These are phyloP conservation scores for Chlamydomonas reinhardtii DNA, from an alignment of 163 green algal genomes.

Conservation along the genomic window DNA sequence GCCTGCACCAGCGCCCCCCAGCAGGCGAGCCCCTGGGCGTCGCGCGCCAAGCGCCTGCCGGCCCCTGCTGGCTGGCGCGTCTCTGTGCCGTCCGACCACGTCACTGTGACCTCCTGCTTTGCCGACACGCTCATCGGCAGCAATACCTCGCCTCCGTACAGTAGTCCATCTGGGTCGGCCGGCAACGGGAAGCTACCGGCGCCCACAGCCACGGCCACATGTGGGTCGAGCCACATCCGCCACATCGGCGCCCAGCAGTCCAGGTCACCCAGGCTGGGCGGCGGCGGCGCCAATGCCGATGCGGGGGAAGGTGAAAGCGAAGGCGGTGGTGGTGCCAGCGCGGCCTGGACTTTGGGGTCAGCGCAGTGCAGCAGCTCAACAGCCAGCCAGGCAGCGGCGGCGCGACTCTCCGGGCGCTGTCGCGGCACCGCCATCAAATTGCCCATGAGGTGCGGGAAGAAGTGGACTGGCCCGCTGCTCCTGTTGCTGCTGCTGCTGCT, in stretches of 20 bases:
- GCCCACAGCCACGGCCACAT: background rate
- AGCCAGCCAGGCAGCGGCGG: background rate
- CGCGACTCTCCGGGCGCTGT: background rate
- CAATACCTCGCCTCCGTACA: no score
- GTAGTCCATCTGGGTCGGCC: background rate
- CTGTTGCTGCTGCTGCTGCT: background rate
- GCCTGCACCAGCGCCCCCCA: background rate
- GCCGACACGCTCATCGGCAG: background rate
- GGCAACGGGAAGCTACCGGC: background rate
- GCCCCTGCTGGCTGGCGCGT: background rate
- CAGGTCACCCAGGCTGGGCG: background rate
- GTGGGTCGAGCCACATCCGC: slow-evolving; percentile 20
- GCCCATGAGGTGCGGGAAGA: background rate
- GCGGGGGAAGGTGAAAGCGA: no score
- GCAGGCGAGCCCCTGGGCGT: background rate
- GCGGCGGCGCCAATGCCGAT: no score
- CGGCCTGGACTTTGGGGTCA: background rate
- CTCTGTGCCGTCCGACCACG: background rate
- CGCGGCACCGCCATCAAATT: background rate
- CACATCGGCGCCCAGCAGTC: slow-evolving; percentile 11
- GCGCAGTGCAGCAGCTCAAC: background rate
- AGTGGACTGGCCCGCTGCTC: no score
- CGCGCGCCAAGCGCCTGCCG: background rate
- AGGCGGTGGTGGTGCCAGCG: background rate
- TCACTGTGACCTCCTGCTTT: background rate